Percentiles rank a stretch among this genome's conserved stretches.
phyloP scores from a whole-genome alignment of 306 rosid genomes.

The Alnus glutinosa region DNA sequence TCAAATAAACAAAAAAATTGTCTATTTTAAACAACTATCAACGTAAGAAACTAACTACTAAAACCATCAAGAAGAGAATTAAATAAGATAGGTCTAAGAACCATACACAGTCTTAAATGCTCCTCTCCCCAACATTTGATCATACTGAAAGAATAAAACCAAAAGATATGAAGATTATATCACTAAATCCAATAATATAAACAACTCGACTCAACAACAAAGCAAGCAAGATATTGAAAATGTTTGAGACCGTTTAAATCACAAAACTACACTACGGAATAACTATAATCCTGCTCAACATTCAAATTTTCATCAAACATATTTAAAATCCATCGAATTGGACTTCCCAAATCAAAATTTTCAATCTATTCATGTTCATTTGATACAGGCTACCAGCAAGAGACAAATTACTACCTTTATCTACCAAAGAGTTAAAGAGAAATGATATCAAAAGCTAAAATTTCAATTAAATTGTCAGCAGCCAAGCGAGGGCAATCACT shows the following conservation, averaged over 20 bases:
- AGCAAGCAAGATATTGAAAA: not conserved
- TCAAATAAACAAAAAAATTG: not conserved
- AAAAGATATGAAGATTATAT: conserved; percentile 11
- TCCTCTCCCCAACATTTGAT: conserved; percentile 81
- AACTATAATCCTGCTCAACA: not conserved
- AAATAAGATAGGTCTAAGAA: conserved; percentile 19
- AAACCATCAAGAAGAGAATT: not conserved
- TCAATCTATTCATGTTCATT: not conserved
- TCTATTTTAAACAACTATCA: conserved; percentile 3
- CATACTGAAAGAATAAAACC: conserved; percentile 54
- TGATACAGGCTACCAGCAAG: not conserved
- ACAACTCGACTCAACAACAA: not conserved
- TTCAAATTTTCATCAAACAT: not conserved
- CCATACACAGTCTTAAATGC: conserved; percentile 95
- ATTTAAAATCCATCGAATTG: not conserved
- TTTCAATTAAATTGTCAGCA: not conserved
- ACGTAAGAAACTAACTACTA: conserved; percentile 1
- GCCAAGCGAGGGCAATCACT: too few species aligned
- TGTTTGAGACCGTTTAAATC: not conserved
- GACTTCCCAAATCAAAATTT: not conserved
- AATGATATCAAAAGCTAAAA: not conserved
- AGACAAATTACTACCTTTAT: not conserved
- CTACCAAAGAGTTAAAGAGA: not conserved
- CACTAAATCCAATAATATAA: conserved; percentile 6
- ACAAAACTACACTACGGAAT: not conserved